A percentile compares a stretch with the other conserved stretches of the same genome.
phyloP scores from a whole-genome alignment of 345 rosid genomes.

The Lepidium africanum region DNA sequence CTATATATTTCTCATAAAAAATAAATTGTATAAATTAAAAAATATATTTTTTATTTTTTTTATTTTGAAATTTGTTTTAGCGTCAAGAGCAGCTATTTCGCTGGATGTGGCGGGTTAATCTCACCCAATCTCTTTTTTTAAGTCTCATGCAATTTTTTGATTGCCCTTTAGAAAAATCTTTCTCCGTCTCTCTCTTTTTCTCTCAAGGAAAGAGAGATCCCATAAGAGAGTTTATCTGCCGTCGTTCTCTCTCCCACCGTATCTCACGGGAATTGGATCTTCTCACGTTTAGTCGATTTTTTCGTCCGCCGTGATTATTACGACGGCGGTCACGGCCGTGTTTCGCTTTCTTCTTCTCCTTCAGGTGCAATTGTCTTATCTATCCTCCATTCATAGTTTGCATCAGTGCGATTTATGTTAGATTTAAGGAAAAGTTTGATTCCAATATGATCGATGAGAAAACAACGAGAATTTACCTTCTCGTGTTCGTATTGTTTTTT shows the following conservation, averaged over 20 bases:
- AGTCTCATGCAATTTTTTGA: not conserved
- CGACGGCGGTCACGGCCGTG: constrained; percentile 19
- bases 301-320: not conserved
- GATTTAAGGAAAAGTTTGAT: not conserved
- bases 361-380: constrained; percentile 6
- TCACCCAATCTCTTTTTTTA: not conserved
- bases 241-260: not conserved
- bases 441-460: not conserved
- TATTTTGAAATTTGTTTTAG: not conserved
- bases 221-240: not conserved
- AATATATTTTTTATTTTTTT: too few species aligned
- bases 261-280: constrained; percentile 9
- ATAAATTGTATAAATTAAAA: too few species aligned
- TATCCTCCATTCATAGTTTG: not conserved
- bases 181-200: not conserved
- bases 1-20: too few species aligned
- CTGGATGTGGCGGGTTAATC: constrained; percentile 3
- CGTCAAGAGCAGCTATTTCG: constrained; percentile 2
- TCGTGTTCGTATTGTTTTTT: too few species aligned
- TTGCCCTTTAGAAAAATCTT: not conserved
- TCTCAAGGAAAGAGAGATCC: constrained; percentile 8
- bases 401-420: not conserved
- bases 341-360: constrained; percentile 17
- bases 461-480: not conserved
- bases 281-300: not conserved